Evolutionary conservation across 2,329 filamentous ascomycete genomes (phyloP), one percentile per base, ranked within the genome.

Genomic region (Ceratocystis alfenasii): DNA sequence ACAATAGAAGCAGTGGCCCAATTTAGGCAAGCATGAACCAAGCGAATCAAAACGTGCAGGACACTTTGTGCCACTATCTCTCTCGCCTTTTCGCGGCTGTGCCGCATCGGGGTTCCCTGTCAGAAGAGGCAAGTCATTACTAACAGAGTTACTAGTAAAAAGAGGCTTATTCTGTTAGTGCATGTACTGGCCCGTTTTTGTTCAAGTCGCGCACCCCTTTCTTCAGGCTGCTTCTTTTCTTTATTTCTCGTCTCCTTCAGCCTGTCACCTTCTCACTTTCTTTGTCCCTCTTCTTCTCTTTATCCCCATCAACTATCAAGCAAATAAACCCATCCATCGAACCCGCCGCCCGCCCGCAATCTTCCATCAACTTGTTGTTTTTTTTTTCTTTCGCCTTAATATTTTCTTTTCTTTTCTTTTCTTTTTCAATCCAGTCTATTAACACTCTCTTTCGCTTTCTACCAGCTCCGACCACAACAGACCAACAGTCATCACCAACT

Each of bases 401-500:
- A 53, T 59, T 25, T 30, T 60, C 62, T 63, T 50, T 65, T 66
- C 63, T 57, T 67, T 50, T 33, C 10, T 61, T 10, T n/a, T 63
- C 45, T 62, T 67, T 62, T 67, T 70, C 33, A 65, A 12, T 25
- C 28, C 33, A 25, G 36, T 17, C 30, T 61, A 45, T 67, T 63
- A 17, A 50, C 60, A 33, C 50, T 64, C 61, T 45, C 45, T 62
- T 41, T 46, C 30, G 50, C 17, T 65, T 50, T 45, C 30, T 22
- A 25, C 17, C 55, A 59, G 25, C 55, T 36, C 20, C 55, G 5
- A 36, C 55, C 55, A 59, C 12, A 59, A 59, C 28, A 12, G 28
- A 59, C 53, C 25, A 15, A 36, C 3, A 41, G 36, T 62, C 44
- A 28, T 45, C 55, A 22, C 60, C 60, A 41, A 22, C 44, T 28